Evolutionary conservation across 2,329 filamentous ascomycete genomes (phyloP).

Genomic region (Dactylellina leptospora): DNA sequence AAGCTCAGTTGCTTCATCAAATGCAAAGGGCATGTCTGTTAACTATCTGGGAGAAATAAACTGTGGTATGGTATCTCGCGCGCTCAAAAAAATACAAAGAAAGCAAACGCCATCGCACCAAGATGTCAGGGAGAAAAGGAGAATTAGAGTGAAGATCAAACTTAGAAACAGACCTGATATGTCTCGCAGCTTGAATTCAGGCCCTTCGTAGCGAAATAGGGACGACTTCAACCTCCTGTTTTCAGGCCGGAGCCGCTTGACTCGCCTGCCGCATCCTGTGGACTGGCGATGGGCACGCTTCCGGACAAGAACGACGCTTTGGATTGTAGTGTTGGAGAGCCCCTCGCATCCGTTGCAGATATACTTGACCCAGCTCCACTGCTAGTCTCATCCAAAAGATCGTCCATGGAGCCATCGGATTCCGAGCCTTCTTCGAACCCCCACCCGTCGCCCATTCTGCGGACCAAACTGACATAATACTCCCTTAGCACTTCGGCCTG

Average conservation of each 20-base stretch:
- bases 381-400: conserved; percentile 39
- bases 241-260: neutral
- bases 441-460: conserved; percentile 68
- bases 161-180: neutral
- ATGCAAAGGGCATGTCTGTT: neutral
- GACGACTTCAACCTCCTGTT: neutral
- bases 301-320: conserved; percentile 21
- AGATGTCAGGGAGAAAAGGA: conserved; percentile 4
- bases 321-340: conserved; percentile 34
- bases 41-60: conserved; percentile 21
- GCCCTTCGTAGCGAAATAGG: neutral
- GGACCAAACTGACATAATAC: conserved; percentile 89
- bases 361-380: conserved; percentile 31
- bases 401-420: conserved; percentile 38
- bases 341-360: conserved; percentile 30
- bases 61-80: conserved; percentile 50
- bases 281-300: conserved; percentile 12
- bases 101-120: conserved; percentile 47
- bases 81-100: conserved; percentile 28
- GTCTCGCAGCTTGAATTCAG: no score
- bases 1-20: neutral
- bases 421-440: conserved; percentile 62
- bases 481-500: conserved; percentile 92
- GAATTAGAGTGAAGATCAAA: conserved; percentile 45
- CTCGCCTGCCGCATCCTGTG: conserved; percentile 22